Base-by-base conservation (phyloP, 352 stramenopile species). In the Phytophthora gonapodyides region DNA sequence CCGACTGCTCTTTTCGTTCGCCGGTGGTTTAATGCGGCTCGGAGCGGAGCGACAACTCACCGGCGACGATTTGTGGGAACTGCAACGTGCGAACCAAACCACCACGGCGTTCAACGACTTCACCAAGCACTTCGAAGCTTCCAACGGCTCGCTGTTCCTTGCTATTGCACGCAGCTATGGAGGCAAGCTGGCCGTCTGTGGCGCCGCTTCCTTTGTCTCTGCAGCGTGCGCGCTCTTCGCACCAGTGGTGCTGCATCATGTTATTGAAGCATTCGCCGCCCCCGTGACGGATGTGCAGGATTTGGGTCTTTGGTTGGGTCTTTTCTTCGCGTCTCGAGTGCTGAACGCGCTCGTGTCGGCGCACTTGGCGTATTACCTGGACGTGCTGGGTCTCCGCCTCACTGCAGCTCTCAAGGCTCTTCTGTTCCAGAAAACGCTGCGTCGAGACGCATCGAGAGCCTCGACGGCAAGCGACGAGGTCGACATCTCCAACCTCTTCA, bases 401-500 rank as follows among this genome's bases (percentile, higher is more conserved):
- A 53, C 61, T 7, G 40, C 40, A 17, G 53, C 68, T 4, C 33
- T 84, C 6, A 73, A 70, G 40, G 43, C 59, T 5, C 47, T 84
- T n/a, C 15, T 87, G 30, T 81, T 80, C 35, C 42, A 62, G 17
- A 86, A 86, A 57, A 62, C 66, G 1, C 35, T 82, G 54, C 60
- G 57, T 7, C 61, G 52, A 5, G 58, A 34, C 19, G 37, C 33
- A 1, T 64, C 27, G 27, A 69, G 51, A 58, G 45, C 31, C 48
- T 24, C 21, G 3, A 45, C 12, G 34, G 47, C 7, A 44, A 67
- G 15, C 5, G 47, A 58, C 3, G 24, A 27, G 0, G 71, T 70
- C 3, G 76, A 84, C 15, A 59, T 82, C 17, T 48, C 66, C 41
- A 84, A 84, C 50, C 44, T 82, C 17, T 78, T 67, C 56, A 75